A percentile compares a stretch with the other conserved stretches of the same genome.
Conservation (phyloP, 257 asterid genomes). For the Fraxinus excelsior region DNA sequence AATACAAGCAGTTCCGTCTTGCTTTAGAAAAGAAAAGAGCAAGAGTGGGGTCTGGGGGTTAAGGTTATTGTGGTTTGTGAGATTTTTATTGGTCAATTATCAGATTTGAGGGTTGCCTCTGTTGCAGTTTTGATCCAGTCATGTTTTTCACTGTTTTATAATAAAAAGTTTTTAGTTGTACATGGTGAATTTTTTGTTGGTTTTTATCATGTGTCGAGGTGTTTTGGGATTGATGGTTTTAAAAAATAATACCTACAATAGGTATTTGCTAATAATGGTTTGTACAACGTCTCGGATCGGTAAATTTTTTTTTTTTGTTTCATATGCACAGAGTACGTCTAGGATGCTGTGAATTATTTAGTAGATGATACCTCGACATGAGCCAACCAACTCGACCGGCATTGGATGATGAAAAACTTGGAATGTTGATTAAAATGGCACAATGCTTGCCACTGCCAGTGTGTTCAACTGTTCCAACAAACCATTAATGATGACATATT, state of each 20-base stretch:
- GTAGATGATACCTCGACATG: background rate
- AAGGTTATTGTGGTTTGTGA: conserved; percentile 28
- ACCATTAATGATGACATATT: background rate
- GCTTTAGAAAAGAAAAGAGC: conserved; percentile 15
- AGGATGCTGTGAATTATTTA: background rate
- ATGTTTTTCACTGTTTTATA: conserved; percentile 17
- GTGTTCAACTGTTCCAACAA: conserved; percentile 27
- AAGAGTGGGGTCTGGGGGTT: conserved; percentile 11
- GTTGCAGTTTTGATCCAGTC: conserved; percentile 56
- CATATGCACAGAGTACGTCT: background rate
- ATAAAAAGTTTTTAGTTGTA: conserved; percentile 14
- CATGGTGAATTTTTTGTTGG: conserved; percentile 27
- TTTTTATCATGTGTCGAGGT: background rate
- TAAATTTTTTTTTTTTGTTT: background rate
- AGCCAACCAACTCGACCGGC: too few relatives aligned
- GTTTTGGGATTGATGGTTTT: conserved; percentile 21
- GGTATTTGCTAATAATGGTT: too few relatives aligned
- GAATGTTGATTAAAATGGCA: background rate
- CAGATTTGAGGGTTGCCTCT: conserved; percentile 31
- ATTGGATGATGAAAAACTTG: too few relatives aligned
- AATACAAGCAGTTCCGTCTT: conserved; percentile 26
- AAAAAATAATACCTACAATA: conserved; percentile 6
- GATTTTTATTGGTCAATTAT: conserved; percentile 29
- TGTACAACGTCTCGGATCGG: too few relatives aligned
- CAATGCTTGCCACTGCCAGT: background rate